Evolutionary conservation across 139 green algal genomes (phyloP).

Genomic region (Eudorina sp.): DNA sequence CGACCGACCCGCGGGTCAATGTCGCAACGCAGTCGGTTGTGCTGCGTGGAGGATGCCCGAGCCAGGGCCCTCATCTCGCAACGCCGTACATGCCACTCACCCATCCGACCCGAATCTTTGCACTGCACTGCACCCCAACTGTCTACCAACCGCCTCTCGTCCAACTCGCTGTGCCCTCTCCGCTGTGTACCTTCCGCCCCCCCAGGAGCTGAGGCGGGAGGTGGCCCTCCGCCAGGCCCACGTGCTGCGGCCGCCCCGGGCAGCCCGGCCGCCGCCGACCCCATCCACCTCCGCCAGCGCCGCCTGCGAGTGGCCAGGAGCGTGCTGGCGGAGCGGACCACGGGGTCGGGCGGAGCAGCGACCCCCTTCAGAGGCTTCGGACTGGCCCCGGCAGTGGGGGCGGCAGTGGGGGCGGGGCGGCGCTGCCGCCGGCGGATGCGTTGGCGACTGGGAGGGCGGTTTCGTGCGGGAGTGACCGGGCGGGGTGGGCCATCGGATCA

Average conservation of each 20-base stretch:
- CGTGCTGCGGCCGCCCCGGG: conserved; percentile 26
- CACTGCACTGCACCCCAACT: too few relatives aligned
- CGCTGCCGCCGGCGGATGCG: neutral
- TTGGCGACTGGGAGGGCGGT: neutral
- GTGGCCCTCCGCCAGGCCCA: conserved; percentile 23
- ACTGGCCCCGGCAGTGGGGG: neutral
- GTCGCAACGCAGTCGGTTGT: too few relatives aligned
- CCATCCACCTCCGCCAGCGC: neutral
- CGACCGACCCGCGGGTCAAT: too few relatives aligned
- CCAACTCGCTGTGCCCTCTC: too few relatives aligned
- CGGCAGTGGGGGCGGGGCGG: neutral
- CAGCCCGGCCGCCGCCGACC: neutral
- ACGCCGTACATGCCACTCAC: too few relatives aligned
- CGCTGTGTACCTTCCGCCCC: neutral
- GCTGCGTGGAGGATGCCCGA: too few relatives aligned
- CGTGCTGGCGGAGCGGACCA: conserved; percentile 15
- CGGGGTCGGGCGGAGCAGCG: too few relatives aligned
- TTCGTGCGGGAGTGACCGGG: neutral
- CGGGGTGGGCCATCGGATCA: too few relatives aligned
- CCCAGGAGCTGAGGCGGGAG: conserved; percentile 10
- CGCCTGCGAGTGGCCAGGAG: conserved; percentile 10
- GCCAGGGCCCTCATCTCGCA: too few relatives aligned
- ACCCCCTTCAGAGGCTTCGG: too few relatives aligned
- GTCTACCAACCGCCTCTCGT: too few relatives aligned
- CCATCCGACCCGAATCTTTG: too few relatives aligned